These are phyloP conservation scores for Paraphoma chrysanthemicola DNA, from an alignment of 2,329 filamentous ascomycete species.

Conservation along the genomic window DNA sequence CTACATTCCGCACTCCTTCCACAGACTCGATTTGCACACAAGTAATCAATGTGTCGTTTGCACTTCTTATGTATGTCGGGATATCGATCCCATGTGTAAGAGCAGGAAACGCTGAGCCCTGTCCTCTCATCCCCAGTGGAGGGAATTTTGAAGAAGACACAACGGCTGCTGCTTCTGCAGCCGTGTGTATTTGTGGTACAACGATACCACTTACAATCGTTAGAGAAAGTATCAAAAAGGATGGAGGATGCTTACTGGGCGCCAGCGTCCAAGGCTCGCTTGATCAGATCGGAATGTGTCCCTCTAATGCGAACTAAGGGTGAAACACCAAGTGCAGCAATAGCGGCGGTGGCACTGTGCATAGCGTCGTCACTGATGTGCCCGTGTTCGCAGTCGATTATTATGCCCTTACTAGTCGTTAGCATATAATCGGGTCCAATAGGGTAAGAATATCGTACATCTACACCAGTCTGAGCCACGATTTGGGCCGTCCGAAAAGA, in stretches of 20 bases:
- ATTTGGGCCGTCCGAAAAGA: constrained; percentile 59
- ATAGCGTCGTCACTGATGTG: constrained; percentile 62
- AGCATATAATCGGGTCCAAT: not conserved
- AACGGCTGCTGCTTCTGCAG: constrained; percentile 52
- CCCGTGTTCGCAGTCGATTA: constrained; percentile 67
- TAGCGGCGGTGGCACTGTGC: constrained; percentile 65
- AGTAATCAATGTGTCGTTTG: constrained; percentile 65
- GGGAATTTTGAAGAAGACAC: constrained; percentile 64
- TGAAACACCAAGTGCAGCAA: constrained; percentile 62
- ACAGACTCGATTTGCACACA: constrained; percentile 74
- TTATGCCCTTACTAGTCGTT: constrained; percentile 59
- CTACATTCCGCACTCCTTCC: constrained; percentile 66
- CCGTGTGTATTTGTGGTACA: constrained; percentile 62
- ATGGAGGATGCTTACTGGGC: constrained; percentile 51
- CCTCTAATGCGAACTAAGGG: constrained; percentile 64
- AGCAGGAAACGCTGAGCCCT: constrained; percentile 63
- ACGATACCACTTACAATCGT: constrained; percentile 53
- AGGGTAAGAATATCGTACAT: constrained; percentile 39
- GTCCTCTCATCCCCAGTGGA: constrained; percentile 61
- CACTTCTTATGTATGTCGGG: constrained; percentile 64
- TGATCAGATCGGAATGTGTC: constrained; percentile 54
- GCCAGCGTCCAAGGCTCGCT: constrained; percentile 64
- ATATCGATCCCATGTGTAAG: constrained; percentile 56
- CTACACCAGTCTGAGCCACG: constrained; percentile 68
- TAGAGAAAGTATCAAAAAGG: not conserved